A percentile compares a stretch with the other conserved stretches of the same genome.
Evolutionary conservation across 345 rosid genomes (phyloP).

Genomic region (Sapria himalayana): DNA sequence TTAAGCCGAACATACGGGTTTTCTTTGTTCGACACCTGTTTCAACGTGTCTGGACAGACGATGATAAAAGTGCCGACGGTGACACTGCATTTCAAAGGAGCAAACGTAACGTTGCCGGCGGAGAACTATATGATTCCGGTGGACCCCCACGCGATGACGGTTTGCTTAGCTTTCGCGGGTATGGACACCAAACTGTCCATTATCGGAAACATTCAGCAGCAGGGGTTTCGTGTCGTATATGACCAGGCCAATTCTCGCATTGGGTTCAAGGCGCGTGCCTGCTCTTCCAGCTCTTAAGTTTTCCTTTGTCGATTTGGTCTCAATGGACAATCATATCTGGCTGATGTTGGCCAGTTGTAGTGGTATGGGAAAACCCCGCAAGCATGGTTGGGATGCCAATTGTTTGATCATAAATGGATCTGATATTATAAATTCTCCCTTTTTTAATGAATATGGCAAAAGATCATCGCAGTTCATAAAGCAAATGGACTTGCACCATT

Average conservation of each 20-base stretch:
- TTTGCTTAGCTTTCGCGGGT: slow-evolving; percentile 94
- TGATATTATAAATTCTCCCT: no score
- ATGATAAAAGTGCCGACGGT: slow-evolving; percentile 69
- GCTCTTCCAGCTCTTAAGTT: no score
- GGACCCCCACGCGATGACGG: slow-evolving; percentile 38
- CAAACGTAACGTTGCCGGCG: slow-evolving; percentile 66
- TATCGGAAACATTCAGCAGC: slow-evolving; percentile 89
- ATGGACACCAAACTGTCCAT: slow-evolving; percentile 71
- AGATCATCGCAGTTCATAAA: no score
- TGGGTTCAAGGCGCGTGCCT: slow-evolving; percentile 85
- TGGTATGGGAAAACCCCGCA: no score
- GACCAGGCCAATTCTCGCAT: slow-evolving; percentile 50
- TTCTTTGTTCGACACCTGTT: slow-evolving; percentile 66
- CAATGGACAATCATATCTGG: background rate
- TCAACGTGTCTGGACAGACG: slow-evolving; percentile 39
- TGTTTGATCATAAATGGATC: no score
- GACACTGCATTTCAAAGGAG: slow-evolving; percentile 44
- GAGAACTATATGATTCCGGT: slow-evolving; percentile 80
- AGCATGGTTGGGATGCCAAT: no score
- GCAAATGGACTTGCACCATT: no score
- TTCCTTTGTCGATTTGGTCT: no score
- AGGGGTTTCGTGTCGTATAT: slow-evolving; percentile 74
- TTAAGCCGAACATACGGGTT: slow-evolving; percentile 33
- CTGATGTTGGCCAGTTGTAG: no score
- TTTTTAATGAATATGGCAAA: no score